phyloP scores from a whole-genome alignment of 1,284 basidiomycete species.

The Paramarasmius palmivorus region DNA sequence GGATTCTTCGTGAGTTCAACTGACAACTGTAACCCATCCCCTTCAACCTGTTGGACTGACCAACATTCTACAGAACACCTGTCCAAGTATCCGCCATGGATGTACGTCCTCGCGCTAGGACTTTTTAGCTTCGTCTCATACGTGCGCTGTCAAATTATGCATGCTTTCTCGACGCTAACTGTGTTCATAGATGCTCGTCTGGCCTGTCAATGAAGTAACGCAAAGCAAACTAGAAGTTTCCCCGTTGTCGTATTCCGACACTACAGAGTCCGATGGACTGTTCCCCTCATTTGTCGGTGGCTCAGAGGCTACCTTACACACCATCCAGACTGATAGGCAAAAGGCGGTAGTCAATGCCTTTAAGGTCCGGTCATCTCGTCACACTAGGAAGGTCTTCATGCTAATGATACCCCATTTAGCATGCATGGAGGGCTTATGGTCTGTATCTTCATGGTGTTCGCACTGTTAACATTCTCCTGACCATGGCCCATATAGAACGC shows the following conservation, averaged over 20 bases:
- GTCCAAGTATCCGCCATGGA: background rate
- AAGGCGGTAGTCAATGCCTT: constrained; percentile 12
- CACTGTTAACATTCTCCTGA: background rate
- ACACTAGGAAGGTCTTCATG: no score
- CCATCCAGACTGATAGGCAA: background rate
- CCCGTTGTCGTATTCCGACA: background rate
- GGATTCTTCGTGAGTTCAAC: no score
- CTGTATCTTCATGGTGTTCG: background rate
- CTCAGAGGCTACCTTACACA: background rate
- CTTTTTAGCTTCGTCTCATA: background rate
- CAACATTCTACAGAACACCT: background rate
- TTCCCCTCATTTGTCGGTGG: background rate
- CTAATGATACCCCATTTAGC: background rate
- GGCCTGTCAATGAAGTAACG: background rate
- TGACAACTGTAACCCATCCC: no score
- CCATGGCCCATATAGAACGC: constrained; percentile 10
- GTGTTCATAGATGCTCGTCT: background rate
- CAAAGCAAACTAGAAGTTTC: background rate
- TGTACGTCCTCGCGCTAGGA: background rate
- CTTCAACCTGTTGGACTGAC: no score
- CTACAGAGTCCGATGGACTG: no score
- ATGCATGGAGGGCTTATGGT: constrained; percentile 1
- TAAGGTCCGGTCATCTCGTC: constrained; percentile 6
- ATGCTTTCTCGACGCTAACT: background rate
- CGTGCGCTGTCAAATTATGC: background rate